Evolutionary conservation across 805 yeast species (phyloP).

Genomic region (Lachancea kluyveri): DNA sequence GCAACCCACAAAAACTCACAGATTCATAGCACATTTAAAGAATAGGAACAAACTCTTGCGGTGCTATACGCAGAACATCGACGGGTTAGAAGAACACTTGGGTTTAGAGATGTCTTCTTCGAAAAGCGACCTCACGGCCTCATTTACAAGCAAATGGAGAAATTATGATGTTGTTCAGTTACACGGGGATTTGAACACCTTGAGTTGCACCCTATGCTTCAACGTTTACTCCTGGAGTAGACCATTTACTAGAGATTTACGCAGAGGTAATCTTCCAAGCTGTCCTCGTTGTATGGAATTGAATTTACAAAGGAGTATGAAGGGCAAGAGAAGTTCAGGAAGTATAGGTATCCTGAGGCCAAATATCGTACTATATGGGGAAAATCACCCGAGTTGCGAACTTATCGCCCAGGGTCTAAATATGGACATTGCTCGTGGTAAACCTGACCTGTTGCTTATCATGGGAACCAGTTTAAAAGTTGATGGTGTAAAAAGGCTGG

Average conservation of each 20-base stretch:
- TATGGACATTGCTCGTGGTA: conserved; percentile 50
- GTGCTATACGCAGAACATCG: conserved; percentile 94
- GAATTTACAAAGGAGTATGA: conserved; percentile 47
- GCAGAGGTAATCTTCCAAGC: conserved; percentile 65
- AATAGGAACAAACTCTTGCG: conserved; percentile 63
- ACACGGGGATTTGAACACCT: conserved; percentile 78
- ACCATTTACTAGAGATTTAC: conserved; percentile 40
- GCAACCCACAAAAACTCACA: conserved; percentile 77
- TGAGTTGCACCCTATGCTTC: conserved; percentile 73
- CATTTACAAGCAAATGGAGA: conserved; percentile 45
- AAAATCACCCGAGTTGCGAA: conserved; percentile 85
- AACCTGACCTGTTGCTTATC: conserved; percentile 76
- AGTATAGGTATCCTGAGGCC: conserved; percentile 77
- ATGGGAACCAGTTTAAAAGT: conserved; percentile 93
- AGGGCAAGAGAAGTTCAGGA: conserved; percentile 72
- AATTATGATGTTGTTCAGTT: conserved; percentile 74
- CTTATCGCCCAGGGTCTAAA: conserved; percentile 63
- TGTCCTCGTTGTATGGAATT: conserved; percentile 63
- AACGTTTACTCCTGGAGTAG: conserved; percentile 55
- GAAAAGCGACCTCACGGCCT: conserved; percentile 23
- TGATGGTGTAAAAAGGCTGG: conserved; percentile 79
- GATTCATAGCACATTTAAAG: conserved; percentile 54
- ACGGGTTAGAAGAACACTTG: conserved; percentile 68
- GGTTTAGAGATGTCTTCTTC: conserved; percentile 54
- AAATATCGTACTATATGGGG: conserved; percentile 87